Evolutionary conservation across 1,284 basidiomycete genomes (phyloP).

Genomic region (Pholiota adiposa): DNA sequence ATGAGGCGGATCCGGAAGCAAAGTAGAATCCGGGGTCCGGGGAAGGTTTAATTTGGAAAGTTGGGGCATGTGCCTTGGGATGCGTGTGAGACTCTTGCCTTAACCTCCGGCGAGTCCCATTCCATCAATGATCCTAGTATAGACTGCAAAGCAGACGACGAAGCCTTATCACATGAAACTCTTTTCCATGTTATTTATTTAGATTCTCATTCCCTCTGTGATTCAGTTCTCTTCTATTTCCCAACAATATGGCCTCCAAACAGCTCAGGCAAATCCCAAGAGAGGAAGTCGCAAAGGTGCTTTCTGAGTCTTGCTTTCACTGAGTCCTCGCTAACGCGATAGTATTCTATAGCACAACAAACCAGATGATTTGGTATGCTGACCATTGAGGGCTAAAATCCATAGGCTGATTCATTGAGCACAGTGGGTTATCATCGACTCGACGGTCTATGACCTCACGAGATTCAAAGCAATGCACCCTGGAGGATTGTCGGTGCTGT

Average conservation of each 20-base stretch:
- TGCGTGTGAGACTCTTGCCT: not conserved
- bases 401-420: no score
- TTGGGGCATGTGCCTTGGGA: conserved; percentile 8
- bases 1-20: not conserved
- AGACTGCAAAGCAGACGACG: not conserved
- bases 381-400: no score
- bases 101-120: not conserved
- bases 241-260: conserved; percentile 19
- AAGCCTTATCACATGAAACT: conserved; percentile 26
- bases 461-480: conserved; percentile 84
- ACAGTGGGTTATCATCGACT: conserved; percentile 85
- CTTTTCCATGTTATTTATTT: conserved; percentile 14
- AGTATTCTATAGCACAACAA: conserved; percentile 57
- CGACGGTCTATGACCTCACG: conserved; percentile 81
- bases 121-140: not conserved
- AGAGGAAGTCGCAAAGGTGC: conserved; percentile 23
- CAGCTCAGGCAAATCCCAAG: conserved; percentile 23
- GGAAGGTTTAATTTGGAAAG: conserved; percentile 3
- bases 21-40: not conserved
- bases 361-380: conserved; percentile 55
- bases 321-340: not conserved
- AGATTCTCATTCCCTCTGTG: not conserved
- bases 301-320: not conserved
- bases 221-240: not conserved
- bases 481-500: conserved; percentile 77